Percentiles rank a stretch among this genome's conserved stretches.
Conservation (phyloP, 1,284 basidiomycete genomes). For the Ceratobasidium sp. region DNA sequence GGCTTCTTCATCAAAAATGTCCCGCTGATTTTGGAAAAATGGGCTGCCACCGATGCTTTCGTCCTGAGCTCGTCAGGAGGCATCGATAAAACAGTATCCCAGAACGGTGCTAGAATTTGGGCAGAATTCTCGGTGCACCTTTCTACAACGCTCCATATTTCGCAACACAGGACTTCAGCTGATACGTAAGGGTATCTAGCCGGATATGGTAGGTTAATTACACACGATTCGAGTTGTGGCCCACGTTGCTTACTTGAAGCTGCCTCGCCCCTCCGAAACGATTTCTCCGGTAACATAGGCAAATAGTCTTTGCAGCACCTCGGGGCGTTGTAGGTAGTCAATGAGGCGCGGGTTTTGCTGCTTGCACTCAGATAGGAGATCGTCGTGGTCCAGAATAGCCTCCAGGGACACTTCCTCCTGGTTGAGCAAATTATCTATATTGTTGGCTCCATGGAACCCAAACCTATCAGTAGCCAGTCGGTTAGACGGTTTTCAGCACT, state of each 20-base stretch:
- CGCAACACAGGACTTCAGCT: constrained; percentile 94
- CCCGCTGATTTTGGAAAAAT: constrained; percentile 88
- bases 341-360: constrained; percentile 87
- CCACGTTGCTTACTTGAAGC: constrained; percentile 67
- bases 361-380: constrained; percentile 94
- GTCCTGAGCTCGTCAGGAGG: constrained; percentile 78
- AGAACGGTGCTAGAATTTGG: constrained; percentile 81
- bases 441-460: constrained; percentile 80
- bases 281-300: constrained; percentile 86
- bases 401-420: constrained; percentile 82
- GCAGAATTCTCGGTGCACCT: constrained; percentile 77
- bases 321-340: constrained; percentile 79
- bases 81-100: constrained; percentile 87
- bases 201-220: background rate
- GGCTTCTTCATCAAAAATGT: constrained; percentile 87
- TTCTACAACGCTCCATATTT: constrained; percentile 93
- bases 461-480: constrained; percentile 60
- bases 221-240: background rate
- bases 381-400: constrained; percentile 91
- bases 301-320: constrained; percentile 78
- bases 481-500: constrained; percentile 16
- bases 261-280: constrained; percentile 72
- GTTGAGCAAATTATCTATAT: constrained; percentile 81
- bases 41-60: constrained; percentile 74
- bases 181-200: constrained; percentile 89